phyloP scores from a whole-genome alignment of 306 rosid genomes.

The Fragaria ananassa region DNA sequence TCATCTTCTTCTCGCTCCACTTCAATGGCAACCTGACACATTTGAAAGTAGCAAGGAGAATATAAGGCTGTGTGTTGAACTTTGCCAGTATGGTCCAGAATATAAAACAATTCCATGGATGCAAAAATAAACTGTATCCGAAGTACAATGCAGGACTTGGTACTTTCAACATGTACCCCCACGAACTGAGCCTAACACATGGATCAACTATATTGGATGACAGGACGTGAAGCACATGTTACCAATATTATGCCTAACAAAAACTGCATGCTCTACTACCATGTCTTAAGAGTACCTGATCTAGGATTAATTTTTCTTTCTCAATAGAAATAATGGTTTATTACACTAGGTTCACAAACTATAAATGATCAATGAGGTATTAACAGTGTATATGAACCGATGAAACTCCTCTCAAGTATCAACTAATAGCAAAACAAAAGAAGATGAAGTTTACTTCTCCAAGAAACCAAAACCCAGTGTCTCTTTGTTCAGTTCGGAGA shows the following conservation, averaged over 20 bases:
- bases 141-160: not conserved
- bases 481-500: not conserved
- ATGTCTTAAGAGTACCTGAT: not conserved
- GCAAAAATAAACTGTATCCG: not conserved
- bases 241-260: not conserved
- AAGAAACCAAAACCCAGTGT: not conserved
- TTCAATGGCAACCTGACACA: slow-evolving; percentile 82
- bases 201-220: not conserved
- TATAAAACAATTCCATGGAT: not conserved
- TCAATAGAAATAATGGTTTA: not conserved
- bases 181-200: not conserved
- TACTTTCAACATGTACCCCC: no score
- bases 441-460: not conserved
- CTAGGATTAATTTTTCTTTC: not conserved
- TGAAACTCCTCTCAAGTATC: slow-evolving; percentile 1
- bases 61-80: not conserved
- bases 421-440: not conserved
- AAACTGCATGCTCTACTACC: not conserved
- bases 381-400: not conserved
- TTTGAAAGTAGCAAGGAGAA: slow-evolving; percentile 19
- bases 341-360: not conserved
- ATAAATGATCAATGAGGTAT: not conserved
- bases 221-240: not conserved
- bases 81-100: not conserved
- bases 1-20: slow-evolving; percentile 99